phyloP scores from a whole-genome alignment of 192 early-diverging fungal genomes.

The Coemansia nantahalensis region DNA sequence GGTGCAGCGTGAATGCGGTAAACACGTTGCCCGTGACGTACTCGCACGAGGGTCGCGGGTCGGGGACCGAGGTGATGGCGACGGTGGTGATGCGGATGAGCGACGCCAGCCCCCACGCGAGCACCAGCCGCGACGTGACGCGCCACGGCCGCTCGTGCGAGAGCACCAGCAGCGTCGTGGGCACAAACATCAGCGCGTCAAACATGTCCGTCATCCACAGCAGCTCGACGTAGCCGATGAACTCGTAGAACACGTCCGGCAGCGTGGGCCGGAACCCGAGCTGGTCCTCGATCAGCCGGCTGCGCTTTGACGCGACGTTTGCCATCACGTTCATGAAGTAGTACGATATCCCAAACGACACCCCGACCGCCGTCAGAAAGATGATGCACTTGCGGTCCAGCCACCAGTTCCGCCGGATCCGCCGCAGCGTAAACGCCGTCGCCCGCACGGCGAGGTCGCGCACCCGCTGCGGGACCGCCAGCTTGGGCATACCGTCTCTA shows the following conservation, averaged over 20 bases:
- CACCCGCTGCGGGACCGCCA: neutral
- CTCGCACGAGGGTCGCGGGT: constrained; percentile 58
- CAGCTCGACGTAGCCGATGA: constrained; percentile 53
- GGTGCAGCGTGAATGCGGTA: constrained; percentile 56
- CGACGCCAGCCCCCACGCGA: constrained; percentile 56
- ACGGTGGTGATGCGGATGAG: constrained; percentile 61
- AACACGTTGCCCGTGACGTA: constrained; percentile 58
- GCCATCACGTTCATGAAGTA: constrained; percentile 66
- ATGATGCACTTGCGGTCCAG: constrained; percentile 39
- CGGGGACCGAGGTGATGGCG: constrained; percentile 66
- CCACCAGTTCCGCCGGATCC: constrained; percentile 53
- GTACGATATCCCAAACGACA: constrained; percentile 46
- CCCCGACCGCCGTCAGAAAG: constrained; percentile 23
- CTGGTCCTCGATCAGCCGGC: constrained; percentile 41
- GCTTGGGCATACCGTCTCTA: too few species aligned
- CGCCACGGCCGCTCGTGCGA: constrained; percentile 57
- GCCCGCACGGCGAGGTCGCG: constrained; percentile 3
- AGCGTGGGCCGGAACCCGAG: constrained; percentile 37
- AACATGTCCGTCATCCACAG: constrained; percentile 65
- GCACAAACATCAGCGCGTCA: constrained; percentile 56
- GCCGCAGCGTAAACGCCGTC: constrained; percentile 14
- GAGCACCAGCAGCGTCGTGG: constrained; percentile 53
- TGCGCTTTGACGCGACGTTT: constrained; percentile 60
- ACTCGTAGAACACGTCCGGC: constrained; percentile 59
- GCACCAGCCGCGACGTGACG: constrained; percentile 53